A percentile compares a stretch with the other conserved stretches of the same genome.
phyloP scores from a whole-genome alignment of 495 filamentous ascomycete genomes.

The Neurospora pannonica region DNA sequence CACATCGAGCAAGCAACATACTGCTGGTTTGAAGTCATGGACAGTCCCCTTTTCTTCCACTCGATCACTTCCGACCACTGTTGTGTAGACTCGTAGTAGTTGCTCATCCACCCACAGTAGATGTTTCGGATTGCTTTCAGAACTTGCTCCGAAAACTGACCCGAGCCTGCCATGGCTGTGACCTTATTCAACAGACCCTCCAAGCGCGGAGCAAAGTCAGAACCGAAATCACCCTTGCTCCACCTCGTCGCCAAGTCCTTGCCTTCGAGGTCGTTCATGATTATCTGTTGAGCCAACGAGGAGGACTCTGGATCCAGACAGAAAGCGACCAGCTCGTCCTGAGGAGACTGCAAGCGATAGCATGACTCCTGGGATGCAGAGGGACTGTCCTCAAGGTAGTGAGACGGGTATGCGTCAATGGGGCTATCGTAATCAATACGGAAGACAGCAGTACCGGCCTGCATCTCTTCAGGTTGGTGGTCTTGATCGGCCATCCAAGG shows the following conservation, averaged over 20 bases:
- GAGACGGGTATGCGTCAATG: background rate
- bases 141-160: slow-evolving; percentile 3
- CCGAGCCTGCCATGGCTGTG: background rate
- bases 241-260: slow-evolving; percentile 16
- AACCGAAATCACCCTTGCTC: slow-evolving; percentile 8
- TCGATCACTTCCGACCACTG: slow-evolving; percentile 15
- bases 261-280: slow-evolving; percentile 11
- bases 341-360: background rate
- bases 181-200: slow-evolving; percentile 3
- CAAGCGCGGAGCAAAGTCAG: slow-evolving; percentile 8
- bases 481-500: background rate
- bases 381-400: background rate
- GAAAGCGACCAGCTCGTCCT: background rate
- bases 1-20: slow-evolving; percentile 21
- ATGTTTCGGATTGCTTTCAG: slow-evolving; percentile 15
- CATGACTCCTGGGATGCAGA: background rate
- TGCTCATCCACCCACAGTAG: slow-evolving; percentile 18
- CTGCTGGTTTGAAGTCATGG: slow-evolving; percentile 16
- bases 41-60: slow-evolving; percentile 13
- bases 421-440: background rate
- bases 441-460: background rate
- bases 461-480: background rate
- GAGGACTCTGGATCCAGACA: slow-evolving; percentile 17
- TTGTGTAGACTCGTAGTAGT: slow-evolving; percentile 17
- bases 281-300: slow-evolving; percentile 21